A percentile compares a stretch with the other conserved stretches of the same genome.
Evolutionary conservation across 2,329 filamentous ascomycete species (phyloP).

Genomic region (Penicillium sp.): DNA sequence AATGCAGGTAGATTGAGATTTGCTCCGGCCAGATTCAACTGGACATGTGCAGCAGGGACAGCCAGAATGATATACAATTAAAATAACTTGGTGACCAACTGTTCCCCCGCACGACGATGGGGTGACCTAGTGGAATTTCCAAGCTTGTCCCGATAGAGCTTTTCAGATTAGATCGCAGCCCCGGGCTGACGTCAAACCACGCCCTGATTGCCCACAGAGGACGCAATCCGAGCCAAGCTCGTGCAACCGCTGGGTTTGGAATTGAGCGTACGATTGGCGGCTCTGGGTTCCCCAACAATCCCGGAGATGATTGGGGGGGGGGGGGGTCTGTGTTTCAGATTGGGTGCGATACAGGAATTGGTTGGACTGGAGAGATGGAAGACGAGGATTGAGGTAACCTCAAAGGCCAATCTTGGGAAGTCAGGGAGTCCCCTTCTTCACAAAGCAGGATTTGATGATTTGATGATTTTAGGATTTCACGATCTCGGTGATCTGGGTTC

Average conservation of each 20-base stretch:
- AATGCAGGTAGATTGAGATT: conserved; percentile 14
- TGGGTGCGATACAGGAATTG: conserved; percentile 18
- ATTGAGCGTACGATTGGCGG: conserved; percentile 26
- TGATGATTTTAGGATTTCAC: background rate
- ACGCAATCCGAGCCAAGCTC: conserved; percentile 25
- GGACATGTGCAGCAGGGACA: conserved; percentile 1
- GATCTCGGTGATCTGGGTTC: background rate
- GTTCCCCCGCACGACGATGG: conserved; percentile 8
- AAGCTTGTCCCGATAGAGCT: conserved; percentile 1
- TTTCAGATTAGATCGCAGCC: conserved; percentile 24
- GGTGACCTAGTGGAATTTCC: conserved; percentile 9
- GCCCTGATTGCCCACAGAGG: conserved; percentile 18
- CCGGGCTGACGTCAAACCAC: conserved; percentile 28
- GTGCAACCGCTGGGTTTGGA: conserved; percentile 19
- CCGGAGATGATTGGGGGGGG: conserved; percentile 24
- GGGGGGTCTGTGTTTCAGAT: conserved; percentile 26
- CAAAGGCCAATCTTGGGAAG: conserved; percentile 1
- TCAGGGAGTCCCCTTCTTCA: background rate
- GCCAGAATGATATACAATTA: conserved; percentile 13
- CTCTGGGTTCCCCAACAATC: conserved; percentile 13
- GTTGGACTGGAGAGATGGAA: conserved; percentile 23
- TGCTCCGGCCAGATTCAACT: conserved; percentile 9
- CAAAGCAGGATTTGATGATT: conserved; percentile 6
- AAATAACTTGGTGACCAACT: conserved; percentile 5
- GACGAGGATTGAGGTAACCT: conserved; percentile 13